Evolutionary conservation across 164 flowering plant species (phyloP), one percentile per base, ranked within the genome.

Genomic region (Piper betle): DNA sequence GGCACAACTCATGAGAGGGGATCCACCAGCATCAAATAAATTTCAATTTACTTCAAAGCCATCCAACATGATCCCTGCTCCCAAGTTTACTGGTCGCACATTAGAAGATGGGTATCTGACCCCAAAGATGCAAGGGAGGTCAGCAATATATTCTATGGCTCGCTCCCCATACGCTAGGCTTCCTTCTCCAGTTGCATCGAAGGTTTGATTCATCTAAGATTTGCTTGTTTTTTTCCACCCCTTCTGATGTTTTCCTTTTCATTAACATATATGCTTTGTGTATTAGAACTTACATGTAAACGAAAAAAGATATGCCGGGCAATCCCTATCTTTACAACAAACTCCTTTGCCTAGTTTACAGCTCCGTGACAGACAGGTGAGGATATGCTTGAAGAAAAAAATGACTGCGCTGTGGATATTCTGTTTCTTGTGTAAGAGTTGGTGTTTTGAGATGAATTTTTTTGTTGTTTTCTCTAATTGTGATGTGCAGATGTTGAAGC

Each of bases 71-170:
- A 64, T 85, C 25, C 62, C 77, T 66, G 73, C 70, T 19, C 72
- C 78, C 18, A 77, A 74, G 39, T 71, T 83, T 16, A 59, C 79
- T 63, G 66, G 69, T 20, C 65, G 52, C 48, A 50, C 59, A 60
- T 61, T 67, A 53, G 87, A 76, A 64, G 81, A 85, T 77, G 78
- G 84, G 66, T 81, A 68, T 77, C 53, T 66, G 60, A 81, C 87
- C 15, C 84, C 87, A 53, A 76, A 81, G 70, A 81, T 82, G 58
- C 82, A 81, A 54, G 93, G 96, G 59, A 85, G 95, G 78, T 88
- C 95, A 65, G 89, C 93, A 56, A 77, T 88, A 57, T 88, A 88
- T 67, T 82, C 62, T 67, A 85, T 86, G 97, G 84, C 91, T 61
- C 87, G 92, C 55, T 79, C 87, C 18, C 97, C 98, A 15, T 90